phyloP scores from a whole-genome alignment of 257 asterid species.

The Solanum chaucha region DNA sequence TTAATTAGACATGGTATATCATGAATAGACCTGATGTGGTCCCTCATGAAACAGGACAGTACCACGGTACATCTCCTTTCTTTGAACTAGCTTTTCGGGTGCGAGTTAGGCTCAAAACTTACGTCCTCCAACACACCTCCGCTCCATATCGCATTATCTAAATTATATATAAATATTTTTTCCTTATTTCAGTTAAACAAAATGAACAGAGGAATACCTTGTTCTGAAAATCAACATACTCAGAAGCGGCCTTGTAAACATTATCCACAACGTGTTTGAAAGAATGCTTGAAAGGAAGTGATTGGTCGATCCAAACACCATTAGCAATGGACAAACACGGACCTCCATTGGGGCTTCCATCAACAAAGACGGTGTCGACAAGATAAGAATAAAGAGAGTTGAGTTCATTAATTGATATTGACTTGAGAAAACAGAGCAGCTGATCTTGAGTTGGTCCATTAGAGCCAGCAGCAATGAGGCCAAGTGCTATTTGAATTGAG shows the following conservation, averaged over 20 bases:
- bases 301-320: constrained; percentile 48
- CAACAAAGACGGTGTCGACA: not conserved
- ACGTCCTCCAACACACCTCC: not conserved
- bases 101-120: not conserved
- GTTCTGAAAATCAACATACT: not conserved
- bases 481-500: constrained; percentile 6
- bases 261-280: constrained; percentile 4
- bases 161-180: not conserved
- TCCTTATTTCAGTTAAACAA: not conserved
- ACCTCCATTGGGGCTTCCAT: not conserved
- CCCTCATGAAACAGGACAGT: not conserved
- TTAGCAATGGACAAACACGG: constrained; percentile 33
- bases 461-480: not conserved
- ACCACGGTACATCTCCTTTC: not conserved
- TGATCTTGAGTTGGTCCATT: not conserved
- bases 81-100: not conserved
- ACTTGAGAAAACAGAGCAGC: not conserved
- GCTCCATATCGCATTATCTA: not conserved
- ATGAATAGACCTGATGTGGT: not conserved
- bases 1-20: too few relatives aligned
- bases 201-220: not conserved
- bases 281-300: constrained; percentile 25
- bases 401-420: not conserved
- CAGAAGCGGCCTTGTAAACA: not conserved
- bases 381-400: not conserved